Evolutionary conservation across 139 green algal genomes (phyloP).

Genomic region (Astrephomene gubernaculifera): DNA sequence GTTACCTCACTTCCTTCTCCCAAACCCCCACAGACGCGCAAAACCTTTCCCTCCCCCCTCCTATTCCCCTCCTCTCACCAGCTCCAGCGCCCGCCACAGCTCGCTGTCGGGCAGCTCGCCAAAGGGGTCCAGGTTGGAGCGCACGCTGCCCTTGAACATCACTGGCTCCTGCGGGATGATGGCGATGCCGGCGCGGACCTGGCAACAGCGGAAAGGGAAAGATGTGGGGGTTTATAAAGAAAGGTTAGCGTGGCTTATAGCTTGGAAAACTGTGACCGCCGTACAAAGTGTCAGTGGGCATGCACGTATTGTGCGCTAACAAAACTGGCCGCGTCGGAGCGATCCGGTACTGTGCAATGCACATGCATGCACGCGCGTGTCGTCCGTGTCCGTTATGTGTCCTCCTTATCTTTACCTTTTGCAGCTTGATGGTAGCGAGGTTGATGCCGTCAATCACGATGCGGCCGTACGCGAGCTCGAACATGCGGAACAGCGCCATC

Average conservation of each 20-base stretch:
- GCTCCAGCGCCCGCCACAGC: conserved; percentile 75
- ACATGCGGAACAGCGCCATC: conserved; percentile 84
- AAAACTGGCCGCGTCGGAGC: too few relatives aligned
- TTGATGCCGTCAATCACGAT: conserved; percentile 88
- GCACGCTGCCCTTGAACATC: conserved; percentile 92
- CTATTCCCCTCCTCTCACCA: conserved; percentile 31
- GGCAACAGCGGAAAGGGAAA: conserved; percentile 17
- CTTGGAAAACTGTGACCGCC: too few relatives aligned
- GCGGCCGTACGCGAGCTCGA: conserved; percentile 80
- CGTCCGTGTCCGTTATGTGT: too few relatives aligned
- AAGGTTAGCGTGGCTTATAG: background rate
- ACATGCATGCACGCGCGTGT: too few relatives aligned
- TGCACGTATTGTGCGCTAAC: too few relatives aligned
- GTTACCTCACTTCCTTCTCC: too few relatives aligned
- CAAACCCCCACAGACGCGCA: background rate
- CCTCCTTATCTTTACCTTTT: too few relatives aligned
- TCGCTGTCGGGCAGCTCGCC: conserved; percentile 66
- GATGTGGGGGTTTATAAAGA: background rate
- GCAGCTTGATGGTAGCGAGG: conserved; percentile 74
- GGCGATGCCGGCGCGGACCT: conserved; percentile 77
- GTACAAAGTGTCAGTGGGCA: background rate
- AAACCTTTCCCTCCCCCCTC: background rate
- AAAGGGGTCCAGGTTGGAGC: conserved; percentile 93
- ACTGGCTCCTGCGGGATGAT: conserved; percentile 95
- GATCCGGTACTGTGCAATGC: too few relatives aligned